Percentiles rank a stretch among this genome's conserved stretches.
phyloP scores from a whole-genome alignment of 2,329 filamentous ascomycete species.

The Lasiodiplodia theobromae region DNA sequence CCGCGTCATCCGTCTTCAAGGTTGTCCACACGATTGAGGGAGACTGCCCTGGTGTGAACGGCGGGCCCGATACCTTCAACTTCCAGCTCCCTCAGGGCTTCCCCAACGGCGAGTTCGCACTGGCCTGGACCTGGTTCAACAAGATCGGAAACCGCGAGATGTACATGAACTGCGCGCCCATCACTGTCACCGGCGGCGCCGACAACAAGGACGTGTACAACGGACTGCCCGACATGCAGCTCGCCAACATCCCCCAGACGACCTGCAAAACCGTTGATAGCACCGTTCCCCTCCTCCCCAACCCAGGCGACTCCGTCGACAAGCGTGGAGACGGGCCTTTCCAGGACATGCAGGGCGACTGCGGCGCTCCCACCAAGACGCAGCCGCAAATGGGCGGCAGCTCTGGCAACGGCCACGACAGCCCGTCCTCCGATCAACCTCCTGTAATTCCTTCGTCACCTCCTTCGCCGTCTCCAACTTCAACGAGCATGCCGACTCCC shows the following conservation, averaged over 20 bases:
- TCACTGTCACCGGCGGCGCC: slow-evolving; percentile 64
- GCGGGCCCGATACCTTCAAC: slow-evolving; percentile 70
- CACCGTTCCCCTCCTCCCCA: slow-evolving; percentile 64
- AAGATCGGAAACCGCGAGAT: slow-evolving; percentile 59
- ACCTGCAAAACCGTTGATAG: slow-evolving; percentile 63
- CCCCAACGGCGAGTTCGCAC: slow-evolving; percentile 73
- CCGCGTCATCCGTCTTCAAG: slow-evolving; percentile 74
- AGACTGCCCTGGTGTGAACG: slow-evolving; percentile 74
- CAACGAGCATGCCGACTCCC: background rate
- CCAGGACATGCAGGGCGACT: slow-evolving; percentile 1
- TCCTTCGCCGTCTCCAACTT: background rate
- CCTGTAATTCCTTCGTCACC: background rate
- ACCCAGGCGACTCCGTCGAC: slow-evolving; percentile 65
- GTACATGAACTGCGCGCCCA: slow-evolving; percentile 93
- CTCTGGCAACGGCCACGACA: background rate
- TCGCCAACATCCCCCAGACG: slow-evolving; percentile 65
- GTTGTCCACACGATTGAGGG: slow-evolving; percentile 89
- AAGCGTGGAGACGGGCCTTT: slow-evolving; percentile 13
- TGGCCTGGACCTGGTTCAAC: slow-evolving; percentile 95
- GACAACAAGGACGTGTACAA: slow-evolving; percentile 58
- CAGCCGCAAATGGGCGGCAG: background rate
- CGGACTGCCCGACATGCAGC: slow-evolving; percentile 72
- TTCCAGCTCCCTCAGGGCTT: slow-evolving; percentile 78
- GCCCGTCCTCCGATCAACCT: background rate
- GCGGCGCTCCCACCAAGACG: background rate